Evolutionary conservation across 2,329 filamentous ascomycete species (phyloP).

Genomic region (Gnomoniopsis smithogilvyi): DNA sequence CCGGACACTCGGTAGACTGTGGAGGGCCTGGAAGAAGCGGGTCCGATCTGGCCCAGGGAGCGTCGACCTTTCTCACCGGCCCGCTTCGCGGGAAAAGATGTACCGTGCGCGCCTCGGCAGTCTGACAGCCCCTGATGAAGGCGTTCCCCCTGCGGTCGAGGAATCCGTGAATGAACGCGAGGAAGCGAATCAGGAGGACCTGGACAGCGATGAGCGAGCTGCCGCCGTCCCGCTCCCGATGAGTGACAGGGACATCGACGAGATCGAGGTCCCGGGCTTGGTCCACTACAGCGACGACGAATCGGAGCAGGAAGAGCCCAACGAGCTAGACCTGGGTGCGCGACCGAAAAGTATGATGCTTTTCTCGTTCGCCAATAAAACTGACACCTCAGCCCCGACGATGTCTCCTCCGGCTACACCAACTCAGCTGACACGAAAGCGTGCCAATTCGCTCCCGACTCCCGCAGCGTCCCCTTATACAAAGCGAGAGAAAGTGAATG

Average conservation of each 20-base stretch:
- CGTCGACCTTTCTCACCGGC: slow-evolving; percentile 43
- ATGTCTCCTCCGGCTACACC: slow-evolving; percentile 34
- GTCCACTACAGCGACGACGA: slow-evolving; percentile 62
- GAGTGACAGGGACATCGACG: slow-evolving; percentile 65
- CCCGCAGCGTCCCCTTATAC: slow-evolving; percentile 27
- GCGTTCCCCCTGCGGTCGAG: slow-evolving; percentile 36
- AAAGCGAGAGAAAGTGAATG: slow-evolving; percentile 4
- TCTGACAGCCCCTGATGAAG: slow-evolving; percentile 29
- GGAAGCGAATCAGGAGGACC: slow-evolving; percentile 10
- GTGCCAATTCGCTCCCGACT: slow-evolving; percentile 49
- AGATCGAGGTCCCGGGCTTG: slow-evolving; percentile 77
- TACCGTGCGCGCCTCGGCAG: slow-evolving; percentile 37
- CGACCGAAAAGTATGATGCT: slow-evolving; percentile 49
- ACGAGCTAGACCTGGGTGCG: slow-evolving; percentile 27
- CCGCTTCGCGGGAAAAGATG: slow-evolving; percentile 43
- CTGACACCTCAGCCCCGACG: slow-evolving; percentile 30
- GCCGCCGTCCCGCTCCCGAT: slow-evolving; percentile 67
- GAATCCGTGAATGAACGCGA: slow-evolving; percentile 16
- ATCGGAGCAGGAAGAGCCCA: slow-evolving; percentile 38
- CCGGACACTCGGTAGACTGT: slow-evolving; percentile 80
- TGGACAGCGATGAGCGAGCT: slow-evolving; percentile 43
- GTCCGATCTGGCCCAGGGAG: slow-evolving; percentile 53
- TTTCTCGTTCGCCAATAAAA: slow-evolving; percentile 24
- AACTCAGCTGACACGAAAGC: slow-evolving; percentile 35
- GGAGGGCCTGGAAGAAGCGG: slow-evolving; percentile 93